A percentile compares a stretch with the other conserved stretches of the same genome.
Evolutionary conservation across 305 asterid genomes (phyloP).

Genomic region (Fraxinus greggii): DNA sequence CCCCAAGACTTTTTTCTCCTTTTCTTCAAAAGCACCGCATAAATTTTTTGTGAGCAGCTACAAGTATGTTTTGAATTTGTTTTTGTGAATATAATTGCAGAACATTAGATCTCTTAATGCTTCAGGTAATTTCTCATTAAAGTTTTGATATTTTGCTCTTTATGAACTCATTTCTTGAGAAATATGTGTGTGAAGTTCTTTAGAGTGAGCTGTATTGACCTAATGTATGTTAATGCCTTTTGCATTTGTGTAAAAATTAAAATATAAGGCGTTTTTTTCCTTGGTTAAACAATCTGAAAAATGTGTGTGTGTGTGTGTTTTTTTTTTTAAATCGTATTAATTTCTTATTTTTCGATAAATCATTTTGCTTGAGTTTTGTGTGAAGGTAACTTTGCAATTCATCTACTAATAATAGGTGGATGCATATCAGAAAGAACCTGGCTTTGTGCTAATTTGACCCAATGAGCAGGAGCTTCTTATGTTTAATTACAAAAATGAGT

Average conservation of each 20-base stretch:
- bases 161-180: neutral
- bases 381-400: neutral
- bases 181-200: neutral
- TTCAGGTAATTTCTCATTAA: conserved; percentile 28
- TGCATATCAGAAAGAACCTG: neutral
- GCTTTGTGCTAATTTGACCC: neutral
- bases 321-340: neutral
- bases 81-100: neutral
- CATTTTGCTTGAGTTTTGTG: neutral
- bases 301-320: neutral
- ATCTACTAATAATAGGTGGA: neutral
- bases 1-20: neutral
- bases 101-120: conserved; percentile 36
- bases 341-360: neutral
- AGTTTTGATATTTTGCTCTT: neutral
- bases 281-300: neutral
- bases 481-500: neutral
- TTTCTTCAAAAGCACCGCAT: conserved; percentile 5
- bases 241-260: neutral
- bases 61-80: conserved; percentile 10
- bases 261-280: neutral
- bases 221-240: neutral
- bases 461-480: neutral
- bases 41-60: neutral
- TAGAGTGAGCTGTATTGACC: neutral